Evolutionary conservation across 2,329 filamentous ascomycete genomes (phyloP), one percentile per base, ranked within the genome.

Genomic region (Aspergillus pseudoviridinutans): DNA sequence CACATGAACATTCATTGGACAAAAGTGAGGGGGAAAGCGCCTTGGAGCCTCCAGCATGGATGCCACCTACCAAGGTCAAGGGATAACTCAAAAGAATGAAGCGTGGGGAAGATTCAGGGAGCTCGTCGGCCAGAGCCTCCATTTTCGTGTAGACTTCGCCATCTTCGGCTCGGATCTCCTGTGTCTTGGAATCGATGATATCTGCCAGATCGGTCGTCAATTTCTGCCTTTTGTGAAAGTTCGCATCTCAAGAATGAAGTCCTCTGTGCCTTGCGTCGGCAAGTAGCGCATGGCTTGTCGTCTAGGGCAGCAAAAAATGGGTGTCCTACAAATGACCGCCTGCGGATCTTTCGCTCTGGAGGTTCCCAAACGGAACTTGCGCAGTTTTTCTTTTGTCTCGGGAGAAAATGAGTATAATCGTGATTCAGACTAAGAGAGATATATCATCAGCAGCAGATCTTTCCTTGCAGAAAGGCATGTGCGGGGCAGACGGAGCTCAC

Each of bases 41-140:
- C 14, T 17, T 7, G 14, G 14, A 17, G 32, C 32, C 32, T 38
- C 32, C 32, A 38, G 14, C 14, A 17, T 17, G 14, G 32, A 49
- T 57, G 68, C 20, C 7, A 66, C 82, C 62, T 79, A 96, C 92
- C 76, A 95, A 76, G 0, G 90, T 96, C 66, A 97, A 73, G 0
- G 94, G 94, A 72, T 97, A 94, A 76, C 91, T 96, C 51, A 99
- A 81, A 57, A 97, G 82, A 28, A 99, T 83, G 68, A 91, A 99
- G 59, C 94, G 86, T 12, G 94, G 94, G 6, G 91, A 87, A 71
- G 96, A 91, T 67, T 97, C 93, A 8, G 94, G 94, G 20, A 99
- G 84, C 69, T 96, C 92, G 54, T 97, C 93, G 60, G 82, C 87
- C 57, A 99, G 81, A 57, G 92, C 88, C 60, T 88, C 84, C 66